Evolutionary conservation across 371 early-diverging fungal genomes (phyloP), one percentile per base, ranked within the genome.

Genomic region (Chytridium lagenaria): DNA sequence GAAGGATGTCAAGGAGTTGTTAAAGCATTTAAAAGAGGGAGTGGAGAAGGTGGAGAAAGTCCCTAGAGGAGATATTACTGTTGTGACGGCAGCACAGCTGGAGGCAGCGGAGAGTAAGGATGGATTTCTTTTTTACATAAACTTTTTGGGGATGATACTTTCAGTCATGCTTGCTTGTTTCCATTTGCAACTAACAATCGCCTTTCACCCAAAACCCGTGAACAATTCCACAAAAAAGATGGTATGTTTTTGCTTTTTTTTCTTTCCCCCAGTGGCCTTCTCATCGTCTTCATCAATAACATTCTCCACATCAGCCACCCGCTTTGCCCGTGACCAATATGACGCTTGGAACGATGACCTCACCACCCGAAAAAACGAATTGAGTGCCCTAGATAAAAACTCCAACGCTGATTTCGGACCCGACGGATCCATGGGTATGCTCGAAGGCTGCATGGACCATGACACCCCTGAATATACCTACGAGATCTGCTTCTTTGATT

Each of bases 401-500:
- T 39, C 44, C 7, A 55, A 36, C 1, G 49, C 59, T 7, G 80
- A 81, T 40, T 70, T 80, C 44, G 84, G 84, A 10, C 78, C 80
- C 10, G 68, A 67, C 34, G 77, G 76, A 12, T 78, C 63, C 23
- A 78, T 71, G 70, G 79, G 73, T 37, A 68, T 59, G 28, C 68
- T 94, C 40, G 89, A 89, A 38, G 72, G 90, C 30, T 96, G 96
- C 84, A 83, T 89, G 68, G 85, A 86, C 12, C 83, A 84, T 37
- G 86, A 91, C 70, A 85, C 89, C 15, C 88, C 91, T 67, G 95
- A 95, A 67, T 82, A 82, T 63, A 71, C 61, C 0, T 96, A 96
- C 77, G 90, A 92, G 36, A 65, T 95, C 10, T 97, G 98, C 81
- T 76, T 94, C 52, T 84, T 92, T 78, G 93, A 90, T n/a, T 82